Evolutionary conservation across 129 eudicot species (phyloP), one percentile per base, ranked within the genome.

Genomic region (Silybum marianum): DNA sequence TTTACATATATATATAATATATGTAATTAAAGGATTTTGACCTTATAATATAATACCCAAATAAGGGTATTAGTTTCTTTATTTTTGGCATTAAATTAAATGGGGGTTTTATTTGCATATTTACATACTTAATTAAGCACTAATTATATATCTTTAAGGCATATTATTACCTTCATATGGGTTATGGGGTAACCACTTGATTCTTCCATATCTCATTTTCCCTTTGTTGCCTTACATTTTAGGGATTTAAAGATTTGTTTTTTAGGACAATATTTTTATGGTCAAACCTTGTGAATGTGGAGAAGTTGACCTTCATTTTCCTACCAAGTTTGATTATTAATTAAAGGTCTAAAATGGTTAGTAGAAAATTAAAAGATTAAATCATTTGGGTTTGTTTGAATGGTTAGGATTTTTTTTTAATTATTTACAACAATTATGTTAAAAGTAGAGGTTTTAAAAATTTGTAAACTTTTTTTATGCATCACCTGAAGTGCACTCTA

Each of bases 21-120:
- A 54, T 30, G n/a, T 40, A 25, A 60, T 82, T 85, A 75, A 75
- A 78, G 83, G 79, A 82, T 71, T 76, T 54, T 67, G 76, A 72
- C 66, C 72, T 46, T 84, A 76, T 76, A 75, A 80, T 48, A 75
- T 76, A 72, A 83, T 84, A 60, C 81, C 85, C 83, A 77, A 78
- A 79, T 76, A 76, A 79, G 82, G 91, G 83, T 70, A 68, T 73
- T 38, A 77, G 73, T 73, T 77, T 67, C 81, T 82, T 76, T 78
- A 58, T 32, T 78, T 76, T 32, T 75, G 80, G 86, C 48, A 54
- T 69, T 22, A 62, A 69, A 78, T 82, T 86, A 39, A 82, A 78
- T 73, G 82, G 78, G 78, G 48, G 13, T 51, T 74, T 83, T 60
- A 83, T 77, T 58, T 71, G 11, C 72, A 60, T 83, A 38, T 38